These are phyloP conservation scores for Diplodia intermedia DNA, from an alignment of 2,329 filamentous ascomycete genomes.

Conservation along the genomic window DNA sequence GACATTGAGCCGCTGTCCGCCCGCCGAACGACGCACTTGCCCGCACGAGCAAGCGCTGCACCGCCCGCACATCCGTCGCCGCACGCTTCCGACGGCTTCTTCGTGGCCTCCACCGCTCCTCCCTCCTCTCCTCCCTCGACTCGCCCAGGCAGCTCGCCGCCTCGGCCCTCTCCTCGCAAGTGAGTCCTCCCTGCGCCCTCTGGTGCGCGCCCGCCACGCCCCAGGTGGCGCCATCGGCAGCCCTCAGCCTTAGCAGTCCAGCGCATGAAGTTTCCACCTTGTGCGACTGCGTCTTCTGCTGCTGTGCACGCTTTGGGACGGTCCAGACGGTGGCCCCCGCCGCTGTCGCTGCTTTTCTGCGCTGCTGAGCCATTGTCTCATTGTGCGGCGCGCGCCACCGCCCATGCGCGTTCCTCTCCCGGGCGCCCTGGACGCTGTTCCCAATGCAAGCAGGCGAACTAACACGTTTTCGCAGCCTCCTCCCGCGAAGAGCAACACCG, in stretches of 20 bases:
- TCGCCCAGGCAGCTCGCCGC: constrained; percentile 7
- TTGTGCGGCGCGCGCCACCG: constrained; percentile 46
- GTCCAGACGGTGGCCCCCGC: constrained; percentile 36
- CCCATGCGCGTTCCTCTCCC: constrained; percentile 18
- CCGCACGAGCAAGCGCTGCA: constrained; percentile 18
- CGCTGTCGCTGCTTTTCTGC: constrained; percentile 22
- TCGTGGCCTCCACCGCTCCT: constrained; percentile 39
- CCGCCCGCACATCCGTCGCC: constrained; percentile 15
- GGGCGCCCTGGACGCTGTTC: constrained; percentile 21
- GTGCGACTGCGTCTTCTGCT: constrained; percentile 27
- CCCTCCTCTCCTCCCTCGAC: constrained; percentile 35
- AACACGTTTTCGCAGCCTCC: constrained; percentile 19
- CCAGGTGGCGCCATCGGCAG: not conserved
- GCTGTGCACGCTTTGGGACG: constrained; percentile 34
- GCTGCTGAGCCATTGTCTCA: constrained; percentile 34
- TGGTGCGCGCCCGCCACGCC: constrained; percentile 29
- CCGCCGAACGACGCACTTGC: constrained; percentile 7
- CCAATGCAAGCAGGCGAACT: constrained; percentile 24
- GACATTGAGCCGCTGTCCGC: constrained; percentile 21
- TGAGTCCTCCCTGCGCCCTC: constrained; percentile 31
- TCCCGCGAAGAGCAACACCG: not conserved
- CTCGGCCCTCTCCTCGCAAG: constrained; percentile 8
- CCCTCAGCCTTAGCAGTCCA: constrained; percentile 31
- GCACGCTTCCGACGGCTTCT: constrained; percentile 34
- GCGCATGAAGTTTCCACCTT: constrained; percentile 30